phyloP scores from a whole-genome alignment of 352 stramenopile genomes.

The Halophytophthora polymorphica region DNA sequence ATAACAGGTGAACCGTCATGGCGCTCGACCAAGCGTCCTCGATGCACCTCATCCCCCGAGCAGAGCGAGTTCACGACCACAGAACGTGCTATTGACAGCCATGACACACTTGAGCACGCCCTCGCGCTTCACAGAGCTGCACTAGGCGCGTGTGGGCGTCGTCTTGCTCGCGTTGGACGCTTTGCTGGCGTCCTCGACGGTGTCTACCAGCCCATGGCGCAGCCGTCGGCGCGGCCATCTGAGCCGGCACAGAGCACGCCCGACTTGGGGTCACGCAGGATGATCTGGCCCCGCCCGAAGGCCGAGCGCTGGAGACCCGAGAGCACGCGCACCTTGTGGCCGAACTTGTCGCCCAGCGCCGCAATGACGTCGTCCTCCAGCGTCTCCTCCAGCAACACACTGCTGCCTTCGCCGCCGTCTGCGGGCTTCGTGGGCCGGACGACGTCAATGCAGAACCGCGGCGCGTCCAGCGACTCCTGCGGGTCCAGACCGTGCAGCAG shows the following conservation, averaged over 20 bases:
- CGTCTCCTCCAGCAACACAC: slow-evolving; percentile 85
- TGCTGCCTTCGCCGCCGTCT: slow-evolving; percentile 44
- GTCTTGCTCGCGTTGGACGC: no score
- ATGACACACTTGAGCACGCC: no score
- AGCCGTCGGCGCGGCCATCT: slow-evolving; percentile 93
- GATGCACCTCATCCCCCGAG: no score
- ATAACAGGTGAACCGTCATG: no score
- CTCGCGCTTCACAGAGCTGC: no score
- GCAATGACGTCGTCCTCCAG: slow-evolving; percentile 63
- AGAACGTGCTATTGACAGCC: no score
- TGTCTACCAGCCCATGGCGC: slow-evolving; percentile 84
- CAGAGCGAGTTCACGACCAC: no score
- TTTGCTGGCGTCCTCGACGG: not conserved
- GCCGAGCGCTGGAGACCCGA: slow-evolving; percentile 31
- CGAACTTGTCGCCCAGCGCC: slow-evolving; percentile 63
- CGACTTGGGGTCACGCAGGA: slow-evolving; percentile 65
- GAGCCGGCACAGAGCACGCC: slow-evolving; percentile 94
- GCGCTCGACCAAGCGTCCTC: no score
- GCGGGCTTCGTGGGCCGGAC: slow-evolving; percentile 43
- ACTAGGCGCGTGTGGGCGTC: no score
- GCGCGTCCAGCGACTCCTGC: slow-evolving; percentile 90
- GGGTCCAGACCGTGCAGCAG: slow-evolving; percentile 78
- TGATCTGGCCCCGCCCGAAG: slow-evolving; percentile 87
- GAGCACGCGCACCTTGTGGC: slow-evolving; percentile 56
- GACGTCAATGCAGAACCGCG: slow-evolving; percentile 92